These are phyloP conservation scores for Colletotrichum horii DNA, from an alignment of 2,329 filamentous ascomycete genomes.

Conservation along the genomic window DNA sequence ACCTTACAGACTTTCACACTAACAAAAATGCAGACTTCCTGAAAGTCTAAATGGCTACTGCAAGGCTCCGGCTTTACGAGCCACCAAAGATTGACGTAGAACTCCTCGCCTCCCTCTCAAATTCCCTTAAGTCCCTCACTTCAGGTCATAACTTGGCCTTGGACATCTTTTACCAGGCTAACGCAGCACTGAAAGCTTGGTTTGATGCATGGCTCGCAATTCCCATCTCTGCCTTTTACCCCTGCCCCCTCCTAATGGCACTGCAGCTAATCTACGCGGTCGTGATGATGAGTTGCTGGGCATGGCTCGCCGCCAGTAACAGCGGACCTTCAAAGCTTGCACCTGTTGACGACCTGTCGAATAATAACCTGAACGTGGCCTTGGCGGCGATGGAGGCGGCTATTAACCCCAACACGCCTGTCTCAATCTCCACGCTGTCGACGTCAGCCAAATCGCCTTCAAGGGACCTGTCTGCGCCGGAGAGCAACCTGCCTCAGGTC, in stretches of 20 bases:
- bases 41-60: slow-evolving; percentile 43
- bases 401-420: neutral
- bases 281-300: slow-evolving; percentile 56
- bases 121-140: slow-evolving; percentile 43
- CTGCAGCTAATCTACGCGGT: slow-evolving; percentile 55
- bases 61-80: slow-evolving; percentile 51
- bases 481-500: slow-evolving; percentile 37
- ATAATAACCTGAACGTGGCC: neutral
- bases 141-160: slow-evolving; percentile 46
- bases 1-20: neutral
- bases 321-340: neutral
- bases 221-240: slow-evolving; percentile 46
- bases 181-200: slow-evolving; percentile 51
- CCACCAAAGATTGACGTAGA: slow-evolving; percentile 48
- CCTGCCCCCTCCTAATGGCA: slow-evolving; percentile 49
- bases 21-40: slow-evolving; percentile 38
- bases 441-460: neutral
- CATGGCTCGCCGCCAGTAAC: slow-evolving; percentile 43
- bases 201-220: slow-evolving; percentile 55
- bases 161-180: slow-evolving; percentile 55
- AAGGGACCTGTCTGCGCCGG: neutral
- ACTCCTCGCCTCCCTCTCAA: slow-evolving; percentile 46
- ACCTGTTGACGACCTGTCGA: neutral
- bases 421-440: neutral
- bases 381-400: slow-evolving; percentile 9